Conservation (phyloP, 2,329 filamentous ascomycete genomes). For the Penicillium sp. region DNA sequence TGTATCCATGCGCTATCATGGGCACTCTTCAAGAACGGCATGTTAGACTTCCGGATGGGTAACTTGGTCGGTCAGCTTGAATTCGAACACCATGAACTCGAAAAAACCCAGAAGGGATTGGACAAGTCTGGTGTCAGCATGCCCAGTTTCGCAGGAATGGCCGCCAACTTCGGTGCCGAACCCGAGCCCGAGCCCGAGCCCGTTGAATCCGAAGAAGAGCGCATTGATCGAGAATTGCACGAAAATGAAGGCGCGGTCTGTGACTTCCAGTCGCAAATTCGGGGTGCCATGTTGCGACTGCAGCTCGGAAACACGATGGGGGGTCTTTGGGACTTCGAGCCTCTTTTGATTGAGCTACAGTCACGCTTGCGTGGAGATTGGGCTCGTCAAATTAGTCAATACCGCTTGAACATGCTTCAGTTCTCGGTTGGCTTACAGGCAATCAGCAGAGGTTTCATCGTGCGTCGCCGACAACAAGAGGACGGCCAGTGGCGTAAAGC, state of each 20-base stretch:
- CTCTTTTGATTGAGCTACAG: conserved; percentile 77
- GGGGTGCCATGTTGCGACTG: conserved; percentile 77
- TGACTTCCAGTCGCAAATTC: conserved; percentile 84
- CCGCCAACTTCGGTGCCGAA: conserved; percentile 89
- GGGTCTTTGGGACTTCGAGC: conserved; percentile 82
- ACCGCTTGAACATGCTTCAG: conserved; percentile 77
- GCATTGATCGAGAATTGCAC: conserved; percentile 76
- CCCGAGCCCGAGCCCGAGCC: conserved; percentile 71
- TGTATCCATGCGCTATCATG: conserved; percentile 97
- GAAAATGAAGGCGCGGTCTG: conserved; percentile 72
- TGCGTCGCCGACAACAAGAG: conserved; percentile 63
- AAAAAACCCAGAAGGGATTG: conserved; percentile 94
- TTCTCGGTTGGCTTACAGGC: conserved; percentile 84
- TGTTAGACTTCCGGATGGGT: conserved; percentile 93
- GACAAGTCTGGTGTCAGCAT: conserved; percentile 94
- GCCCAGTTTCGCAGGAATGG: conserved; percentile 98
- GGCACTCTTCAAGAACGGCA: conserved; percentile 93
- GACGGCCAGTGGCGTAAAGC: conserved; percentile 73
- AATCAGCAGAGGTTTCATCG: conserved; percentile 72
- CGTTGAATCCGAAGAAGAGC: conserved; percentile 84
- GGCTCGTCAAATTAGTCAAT: conserved; percentile 77
- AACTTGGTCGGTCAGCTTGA: conserved; percentile 95
- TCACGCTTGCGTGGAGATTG: conserved; percentile 85
- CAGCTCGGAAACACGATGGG: conserved; percentile 83
- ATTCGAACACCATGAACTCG: conserved; percentile 96